These are phyloP conservation scores for Kwoniella pini DNA, from an alignment of 768 basidiomycete species.

Conservation along the genomic window DNA sequence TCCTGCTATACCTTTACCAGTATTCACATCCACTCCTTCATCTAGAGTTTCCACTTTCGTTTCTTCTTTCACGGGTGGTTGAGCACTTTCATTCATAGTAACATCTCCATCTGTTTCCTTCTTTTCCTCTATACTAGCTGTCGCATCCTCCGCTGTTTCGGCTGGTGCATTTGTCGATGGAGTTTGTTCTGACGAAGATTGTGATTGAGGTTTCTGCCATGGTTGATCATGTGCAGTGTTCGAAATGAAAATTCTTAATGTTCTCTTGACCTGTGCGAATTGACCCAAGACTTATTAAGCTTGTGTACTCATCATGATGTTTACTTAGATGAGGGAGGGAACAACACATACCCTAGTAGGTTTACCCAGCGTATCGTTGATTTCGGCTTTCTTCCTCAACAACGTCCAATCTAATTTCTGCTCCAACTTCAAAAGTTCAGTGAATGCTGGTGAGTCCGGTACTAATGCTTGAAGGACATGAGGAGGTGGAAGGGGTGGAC, in stretches of 20 bases:
- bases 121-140: neutral
- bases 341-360: constrained; percentile 64
- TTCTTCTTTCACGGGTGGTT: neutral
- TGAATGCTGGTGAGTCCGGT: constrained; percentile 83
- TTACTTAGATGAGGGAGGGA: neutral
- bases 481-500: constrained; percentile 50
- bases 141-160: constrained; percentile 5
- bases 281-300: too few species aligned
- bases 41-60: constrained; percentile 1
- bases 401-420: constrained; percentile 93
- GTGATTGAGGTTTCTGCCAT: constrained; percentile 65
- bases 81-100: constrained; percentile 10
- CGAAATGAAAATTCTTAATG: constrained; percentile 79
- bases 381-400: constrained; percentile 82
- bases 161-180: constrained; percentile 48
- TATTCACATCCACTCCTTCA: constrained; percentile 64
- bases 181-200: constrained; percentile 1
- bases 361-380: constrained; percentile 80
- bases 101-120: constrained; percentile 12
- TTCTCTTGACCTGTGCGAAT: constrained; percentile 71
- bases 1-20: constrained; percentile 83
- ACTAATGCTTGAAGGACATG: constrained; percentile 71
- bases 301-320: too few species aligned
- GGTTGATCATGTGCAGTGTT: constrained; percentile 81
- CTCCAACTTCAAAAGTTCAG: constrained; percentile 82